Evolutionary conservation across 768 basidiomycete species (phyloP), one percentile per base, ranked within the genome.

Genomic region (Lentinula detonsa): DNA sequence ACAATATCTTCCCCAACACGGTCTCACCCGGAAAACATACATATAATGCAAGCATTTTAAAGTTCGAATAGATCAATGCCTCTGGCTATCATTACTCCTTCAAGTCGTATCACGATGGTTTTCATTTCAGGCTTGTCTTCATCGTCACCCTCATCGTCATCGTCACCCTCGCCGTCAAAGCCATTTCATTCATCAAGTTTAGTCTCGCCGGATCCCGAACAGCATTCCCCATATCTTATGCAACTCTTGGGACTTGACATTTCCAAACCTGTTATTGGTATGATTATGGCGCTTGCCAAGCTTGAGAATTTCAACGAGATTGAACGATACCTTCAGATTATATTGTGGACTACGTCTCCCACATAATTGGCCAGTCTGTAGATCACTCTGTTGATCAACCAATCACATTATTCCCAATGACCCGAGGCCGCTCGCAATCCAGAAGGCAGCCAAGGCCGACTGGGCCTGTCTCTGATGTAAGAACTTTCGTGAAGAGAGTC

Each of bases 241-340:
- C 79, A 89, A 70, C 83, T 92, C 65, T 73, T 90, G 65, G 82
- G 85, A 65, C 71, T 86, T 67, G 84, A 86, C 73, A 72, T 90
- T 61, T 77, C 84, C 58, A 74, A 78, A 56, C 76, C 79, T 37
- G 71, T 91, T 70, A 84, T 88, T 57, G 87, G 86, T 52, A 39
- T 45, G 31, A 42, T 31, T 31, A 5, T 80, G 2, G 4, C 37
- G 33, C 55, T 21, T 31, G 31, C 5, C 37, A 16, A 18, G 37
- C 45, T 28, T 28, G 28, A 28, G 4, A 21, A 6, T 2, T 35
- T 1, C 23, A 35, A 21, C 11, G 39, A 45, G 8, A 34, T 34
- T 11, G 21, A 15, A 55, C 18, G 35, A 40, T 35, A 62, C n/a
- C 50, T 45, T n/a, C 65, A 91, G 90, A 90, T 61, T 85, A 88